These are phyloP conservation scores for Teunomyces cretensis DNA, from an alignment of 805 yeast species.

Conservation along the genomic window DNA sequence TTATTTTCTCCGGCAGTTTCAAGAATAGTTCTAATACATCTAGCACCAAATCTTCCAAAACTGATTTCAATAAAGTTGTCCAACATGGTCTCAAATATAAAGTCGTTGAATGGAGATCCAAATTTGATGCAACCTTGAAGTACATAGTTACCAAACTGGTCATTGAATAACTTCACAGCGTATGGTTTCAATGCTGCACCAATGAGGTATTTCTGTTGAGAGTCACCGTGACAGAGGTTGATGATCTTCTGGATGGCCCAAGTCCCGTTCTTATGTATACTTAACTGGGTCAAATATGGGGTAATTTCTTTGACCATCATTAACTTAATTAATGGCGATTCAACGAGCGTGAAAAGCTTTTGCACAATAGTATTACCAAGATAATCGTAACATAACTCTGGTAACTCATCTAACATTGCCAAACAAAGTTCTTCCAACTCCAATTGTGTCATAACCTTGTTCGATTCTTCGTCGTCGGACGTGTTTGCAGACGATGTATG, in stretches of 20 bases:
- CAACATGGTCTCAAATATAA: conserved; percentile 80
- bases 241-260: conserved; percentile 99
- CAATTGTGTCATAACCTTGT: conserved; percentile 35
- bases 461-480: conserved; percentile 10
- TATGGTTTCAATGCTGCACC: conserved; percentile 73
- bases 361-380: conserved; percentile 95
- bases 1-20: conserved; percentile 65
- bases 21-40: conserved; percentile 90
- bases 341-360: conserved; percentile 72
- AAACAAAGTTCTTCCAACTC: conserved; percentile 82
- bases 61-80: conserved; percentile 78
- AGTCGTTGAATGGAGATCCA: conserved; percentile 85
- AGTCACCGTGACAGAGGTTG: conserved; percentile 53
- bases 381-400: conserved; percentile 89
- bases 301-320: conserved; percentile 76
- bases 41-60: conserved; percentile 88
- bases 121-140: conserved; percentile 91
- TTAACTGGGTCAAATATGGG: conserved; percentile 84
- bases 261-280: conserved; percentile 96
- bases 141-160: conserved; percentile 96
- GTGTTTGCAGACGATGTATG: conserved; percentile 5
- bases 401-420: conserved; percentile 84
- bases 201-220: conserved; percentile 55
- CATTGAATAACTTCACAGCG: conserved; percentile 82
- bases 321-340: conserved; percentile 67